These are phyloP conservation scores for Arabidopsis suecica DNA, from an alignment of 345 rosid species.

Conservation along the genomic window DNA sequence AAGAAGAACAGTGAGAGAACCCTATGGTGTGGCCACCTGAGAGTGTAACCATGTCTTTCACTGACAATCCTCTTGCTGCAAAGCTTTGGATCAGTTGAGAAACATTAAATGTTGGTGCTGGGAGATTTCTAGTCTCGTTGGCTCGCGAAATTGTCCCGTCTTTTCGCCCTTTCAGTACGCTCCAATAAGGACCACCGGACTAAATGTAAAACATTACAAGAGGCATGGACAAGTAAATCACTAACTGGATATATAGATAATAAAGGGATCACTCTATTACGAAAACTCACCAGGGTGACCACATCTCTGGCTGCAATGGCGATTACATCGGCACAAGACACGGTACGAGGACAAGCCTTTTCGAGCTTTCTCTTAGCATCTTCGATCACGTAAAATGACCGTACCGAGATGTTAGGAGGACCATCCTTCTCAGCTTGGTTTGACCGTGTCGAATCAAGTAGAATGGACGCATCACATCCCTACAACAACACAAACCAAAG, in stretches of 20 bases:
- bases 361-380: constrained; percentile 78
- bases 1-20: constrained; percentile 87
- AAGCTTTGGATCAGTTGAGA: constrained; percentile 77
- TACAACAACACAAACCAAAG: constrained; percentile 33
- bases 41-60: constrained; percentile 78
- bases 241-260: neutral
- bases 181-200: constrained; percentile 84
- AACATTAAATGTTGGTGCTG: constrained; percentile 73
- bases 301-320: constrained; percentile 85
- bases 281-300: constrained; percentile 58
- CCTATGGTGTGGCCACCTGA: constrained; percentile 87
- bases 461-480: constrained; percentile 89
- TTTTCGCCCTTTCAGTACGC: constrained; percentile 74
- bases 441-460: constrained; percentile 64
- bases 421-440: constrained; percentile 90
- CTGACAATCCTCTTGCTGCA: constrained; percentile 62
- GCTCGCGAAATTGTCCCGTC: constrained; percentile 78
- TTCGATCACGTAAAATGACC: constrained; percentile 79
- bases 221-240: neutral
- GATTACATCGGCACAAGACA: constrained; percentile 78
- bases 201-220: constrained; percentile 29
- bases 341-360: constrained; percentile 61
- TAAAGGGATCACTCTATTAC: neutral
- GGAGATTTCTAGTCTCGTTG: constrained; percentile 65
- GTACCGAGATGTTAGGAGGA: constrained; percentile 75